Evolutionary conservation across 306 rosid genomes (phyloP), one percentile per base, ranked within the genome.

Genomic region (Argentina anserina): DNA sequence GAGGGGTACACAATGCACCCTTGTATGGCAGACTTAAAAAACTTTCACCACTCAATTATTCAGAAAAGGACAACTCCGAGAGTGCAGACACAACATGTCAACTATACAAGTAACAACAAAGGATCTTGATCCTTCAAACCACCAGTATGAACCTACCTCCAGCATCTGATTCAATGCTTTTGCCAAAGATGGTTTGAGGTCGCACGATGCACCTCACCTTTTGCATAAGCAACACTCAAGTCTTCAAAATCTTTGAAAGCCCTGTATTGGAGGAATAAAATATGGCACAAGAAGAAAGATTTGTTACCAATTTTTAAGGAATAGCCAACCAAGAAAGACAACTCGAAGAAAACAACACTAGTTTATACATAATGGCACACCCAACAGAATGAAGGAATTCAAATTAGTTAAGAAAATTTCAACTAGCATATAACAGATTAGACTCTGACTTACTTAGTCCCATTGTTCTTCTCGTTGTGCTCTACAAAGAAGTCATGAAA

Each of bases 101-200:
- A 21, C 28, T 52, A 52, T 50, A 9, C n/a, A 9, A 21, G 59
- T 23, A 55, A 25, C 17, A 25, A 33, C 29, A 52, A 55, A 23
- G 23, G 17, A 55, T 55, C 33, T 23, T 25, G 18, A 10, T 25
- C 61, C 31, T 25, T 10, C 61, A 23, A 55, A 55, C 25, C n/a
- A n/a, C n/a, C n/a, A n/a, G n/a, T n/a, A 9, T 20, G 45, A 65
- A 46, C 15, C 43, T 70, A 91, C 97, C 94, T 89, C 92, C 28
- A 93, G 81, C 75, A 89, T 91, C 75, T 74, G 86, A 66, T 89
- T 93, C 86, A 93, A 76, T 20, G 92, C 83, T 85, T 89, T 89
- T 9, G 94, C 65, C 77, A 93, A 74, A 52, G 96, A 88, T 28
- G 87, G 89, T 81, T 91, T 91, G 17, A 88, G 91, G 73, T 93